phyloP scores from a whole-genome alignment of 768 basidiomycete genomes.

The Mycena crocata region DNA sequence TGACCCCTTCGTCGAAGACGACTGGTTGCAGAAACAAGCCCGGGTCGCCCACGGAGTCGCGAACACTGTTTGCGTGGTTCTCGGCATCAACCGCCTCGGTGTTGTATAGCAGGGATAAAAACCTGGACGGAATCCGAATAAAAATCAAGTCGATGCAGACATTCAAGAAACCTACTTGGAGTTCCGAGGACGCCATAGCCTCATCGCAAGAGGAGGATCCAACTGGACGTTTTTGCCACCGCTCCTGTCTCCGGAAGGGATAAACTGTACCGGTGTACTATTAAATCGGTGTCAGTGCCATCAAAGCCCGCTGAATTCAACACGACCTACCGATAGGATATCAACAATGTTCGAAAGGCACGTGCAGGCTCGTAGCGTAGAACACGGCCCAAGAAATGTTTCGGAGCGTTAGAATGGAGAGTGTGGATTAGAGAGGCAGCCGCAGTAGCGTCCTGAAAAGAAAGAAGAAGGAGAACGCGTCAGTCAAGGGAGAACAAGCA shows the following conservation, averaged over 20 bases:
- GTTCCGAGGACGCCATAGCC: conserved; percentile 63
- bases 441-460: conserved; percentile 63
- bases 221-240: conserved; percentile 50
- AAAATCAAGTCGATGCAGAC: conserved; percentile 2
- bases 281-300: conserved; percentile 1
- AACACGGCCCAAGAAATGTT: conserved; percentile 76
- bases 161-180: conserved; percentile 59
- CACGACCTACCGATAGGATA: conserved; percentile 74
- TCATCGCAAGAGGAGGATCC: conserved; percentile 70
- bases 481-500: conserved; percentile 20
- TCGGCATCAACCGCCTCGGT: conserved; percentile 61
- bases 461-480: conserved; percentile 29
- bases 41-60: conserved; percentile 38
- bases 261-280: conserved; percentile 54
- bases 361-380: conserved; percentile 85
- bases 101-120: conserved; percentile 64
- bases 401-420: conserved; percentile 65
- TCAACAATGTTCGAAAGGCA: conserved; percentile 76
- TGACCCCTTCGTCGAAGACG: conserved; percentile 68
- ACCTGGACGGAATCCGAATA: conserved; percentile 44
- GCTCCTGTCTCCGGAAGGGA: conserved; percentile 38
- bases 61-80: conserved; percentile 37
- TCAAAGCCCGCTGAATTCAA: not conserved
- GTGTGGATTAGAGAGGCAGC: conserved; percentile 71
- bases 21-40: conserved; percentile 67